Percentiles rank a stretch among this genome's conserved stretches.
Conservation (phyloP, 176 grass and related monocot genomes). For the Carex scoparia region DNA sequence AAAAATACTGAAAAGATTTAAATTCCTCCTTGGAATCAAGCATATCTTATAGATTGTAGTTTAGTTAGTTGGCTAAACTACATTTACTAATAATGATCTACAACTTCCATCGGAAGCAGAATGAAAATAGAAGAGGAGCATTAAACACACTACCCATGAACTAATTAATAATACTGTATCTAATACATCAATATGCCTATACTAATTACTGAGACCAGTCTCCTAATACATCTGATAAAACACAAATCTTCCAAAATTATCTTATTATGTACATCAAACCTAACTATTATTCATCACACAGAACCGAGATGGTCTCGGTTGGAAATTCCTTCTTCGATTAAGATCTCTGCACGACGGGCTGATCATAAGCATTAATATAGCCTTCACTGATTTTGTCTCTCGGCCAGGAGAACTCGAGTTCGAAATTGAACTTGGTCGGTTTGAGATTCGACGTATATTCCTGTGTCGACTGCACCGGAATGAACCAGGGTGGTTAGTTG, state of each 20-base stretch:
- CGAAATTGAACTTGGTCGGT: neutral
- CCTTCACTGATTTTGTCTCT: slow-evolving; percentile 39
- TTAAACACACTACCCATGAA: neutral
- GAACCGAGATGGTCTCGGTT: slow-evolving; percentile 54
- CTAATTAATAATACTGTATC: neutral
- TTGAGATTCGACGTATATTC: neutral
- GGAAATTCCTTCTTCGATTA: slow-evolving; percentile 40
- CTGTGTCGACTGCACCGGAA: slow-evolving; percentile 72
- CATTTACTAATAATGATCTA: slow-evolving; percentile 12
- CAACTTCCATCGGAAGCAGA: slow-evolving; percentile 3
- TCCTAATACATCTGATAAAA: slow-evolving; percentile 15
- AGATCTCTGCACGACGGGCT: slow-evolving; percentile 35
- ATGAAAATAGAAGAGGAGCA: neutral
- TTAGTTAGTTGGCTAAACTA: slow-evolving; percentile 29
- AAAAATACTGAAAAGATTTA: too few species aligned
- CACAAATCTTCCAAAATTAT: slow-evolving; percentile 2
- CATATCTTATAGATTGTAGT: neutral
- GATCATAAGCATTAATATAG: slow-evolving; percentile 49
- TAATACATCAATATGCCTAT: neutral
- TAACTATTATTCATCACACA: slow-evolving; percentile 30
- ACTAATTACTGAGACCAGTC: neutral
- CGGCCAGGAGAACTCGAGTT: neutral
- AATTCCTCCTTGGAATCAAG: neutral
- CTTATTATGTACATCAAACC: slow-evolving; percentile 9
- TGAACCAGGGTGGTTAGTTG: slow-evolving; percentile 69